Evolutionary conservation across 164 flowering plant genomes (phyloP).

Genomic region (Vitis rupestris): DNA sequence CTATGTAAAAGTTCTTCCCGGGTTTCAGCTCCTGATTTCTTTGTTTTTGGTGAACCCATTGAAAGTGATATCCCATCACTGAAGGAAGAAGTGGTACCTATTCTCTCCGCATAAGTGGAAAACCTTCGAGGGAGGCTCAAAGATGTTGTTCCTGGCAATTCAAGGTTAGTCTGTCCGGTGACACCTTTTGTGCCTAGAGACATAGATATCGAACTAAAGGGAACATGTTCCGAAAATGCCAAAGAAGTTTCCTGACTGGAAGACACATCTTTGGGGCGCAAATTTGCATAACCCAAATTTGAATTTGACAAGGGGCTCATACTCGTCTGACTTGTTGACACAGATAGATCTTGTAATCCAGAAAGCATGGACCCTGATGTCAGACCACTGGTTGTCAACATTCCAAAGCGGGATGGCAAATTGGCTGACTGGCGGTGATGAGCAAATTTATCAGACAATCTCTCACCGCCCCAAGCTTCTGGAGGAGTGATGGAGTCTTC

Average conservation of each 20-base stretch:
- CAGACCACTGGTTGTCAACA: conserved; percentile 35
- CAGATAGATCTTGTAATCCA: conserved; percentile 49
- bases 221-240: conserved; percentile 43
- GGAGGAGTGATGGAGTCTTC: conserved; percentile 77
- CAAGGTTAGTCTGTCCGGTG: conserved; percentile 42
- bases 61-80: conserved; percentile 55
- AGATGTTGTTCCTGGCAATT: conserved; percentile 45
- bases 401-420: conserved; percentile 60
- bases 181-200: conserved; percentile 40
- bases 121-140: conserved; percentile 51
- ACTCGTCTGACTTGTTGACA: conserved; percentile 40
- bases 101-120: conserved; percentile 89
- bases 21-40: conserved; percentile 88
- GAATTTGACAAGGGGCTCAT: conserved; percentile 34
- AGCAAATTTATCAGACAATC: conserved; percentile 51
- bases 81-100: conserved; percentile 67
- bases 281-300: conserved; percentile 33
- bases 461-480: conserved; percentile 97
- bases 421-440: conserved; percentile 47
- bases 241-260: conserved; percentile 48
- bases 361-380: conserved; percentile 51
- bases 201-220: conserved; percentile 40
- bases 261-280: conserved; percentile 44
- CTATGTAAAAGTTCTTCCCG: conserved; percentile 69
- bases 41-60: conserved; percentile 82